Evolutionary conservation across 495 filamentous ascomycete species (phyloP), one percentile per base, ranked within the genome.

Genomic region (Hyaloscypha bicolor): DNA sequence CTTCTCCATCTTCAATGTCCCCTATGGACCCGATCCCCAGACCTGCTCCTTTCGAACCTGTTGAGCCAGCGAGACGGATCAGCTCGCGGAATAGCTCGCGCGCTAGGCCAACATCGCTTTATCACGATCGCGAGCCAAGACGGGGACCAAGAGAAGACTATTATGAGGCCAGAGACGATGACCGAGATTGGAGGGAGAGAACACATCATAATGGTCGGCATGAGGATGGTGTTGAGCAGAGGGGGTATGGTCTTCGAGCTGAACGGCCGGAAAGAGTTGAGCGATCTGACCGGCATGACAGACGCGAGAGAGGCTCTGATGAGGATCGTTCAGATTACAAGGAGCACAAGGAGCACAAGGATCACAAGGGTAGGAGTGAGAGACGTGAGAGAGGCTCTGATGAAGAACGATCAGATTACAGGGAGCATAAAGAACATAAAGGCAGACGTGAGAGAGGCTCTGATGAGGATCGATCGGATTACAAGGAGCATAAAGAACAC

Each of bases 61-160:
- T 69, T 30, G 64, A 66, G 22, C 42, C 60, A 48, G 30, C 48
- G 4, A 65, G 66, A 52, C 55, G 68, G 35, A 64, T 14, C 35
- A 57, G 58, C 11, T 66, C 66, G 29, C 73, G 73, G 16, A 55
- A 59, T 11, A 42, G 53, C 39, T 55, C 39, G n/a, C 48, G 53
- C 19, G 73, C 74, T 1, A 76, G 84, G 14, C 82, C 83, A 6
- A 73, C 82, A 5, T 82, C 81, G 0, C 69, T 83, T n/a, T 80
- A 82, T 39, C 80, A 83, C 45, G 83, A 85, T 39, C 78, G 66
- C 39, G 67, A 68, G 65, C 78, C 59, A 30, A 48, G 59, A 62
- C 33, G 74, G 57, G 31, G 51, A 39, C 52, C 60, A 16, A 58
- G 60, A 60, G 67, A 72, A n/a, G 72, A 72, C 19, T 69, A 64